Percentiles rank a stretch among this genome's conserved stretches.
These are phyloP conservation scores for Exophiala phaeomuriformis DNA, from an alignment of 2,329 filamentous ascomycete species.

Conservation along the genomic window DNA sequence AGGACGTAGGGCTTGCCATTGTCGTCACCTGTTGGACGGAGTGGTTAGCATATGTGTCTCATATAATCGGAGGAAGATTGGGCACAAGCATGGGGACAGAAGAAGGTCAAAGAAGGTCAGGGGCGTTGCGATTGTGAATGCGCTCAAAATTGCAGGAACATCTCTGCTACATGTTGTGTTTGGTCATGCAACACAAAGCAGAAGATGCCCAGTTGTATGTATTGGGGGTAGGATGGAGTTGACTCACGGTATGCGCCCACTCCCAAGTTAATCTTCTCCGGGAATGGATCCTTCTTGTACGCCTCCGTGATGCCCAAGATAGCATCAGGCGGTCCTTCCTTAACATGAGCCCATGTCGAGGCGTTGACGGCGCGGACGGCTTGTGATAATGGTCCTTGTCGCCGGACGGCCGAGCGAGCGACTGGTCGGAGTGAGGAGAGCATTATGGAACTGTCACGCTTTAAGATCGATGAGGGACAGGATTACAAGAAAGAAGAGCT, in stretches of 20 bases:
- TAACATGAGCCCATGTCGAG: slow-evolving; percentile 84
- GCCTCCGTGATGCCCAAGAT: slow-evolving; percentile 74
- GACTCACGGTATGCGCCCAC: slow-evolving; percentile 83
- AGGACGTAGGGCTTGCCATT: slow-evolving; percentile 96
- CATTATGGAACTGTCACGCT: slow-evolving; percentile 32
- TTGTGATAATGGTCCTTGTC: slow-evolving; percentile 30
- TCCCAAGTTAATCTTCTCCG: slow-evolving; percentile 96
- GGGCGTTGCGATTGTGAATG: no score
- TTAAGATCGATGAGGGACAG: background rate
- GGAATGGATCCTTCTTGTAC: slow-evolving; percentile 92
- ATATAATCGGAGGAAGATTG: background rate
- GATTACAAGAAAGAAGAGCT: no score
- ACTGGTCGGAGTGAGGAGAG: slow-evolving; percentile 42
- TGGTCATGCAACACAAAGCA: background rate
- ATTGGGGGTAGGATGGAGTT: background rate
- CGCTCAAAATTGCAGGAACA: no score
- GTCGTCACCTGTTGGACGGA: slow-evolving; percentile 57
- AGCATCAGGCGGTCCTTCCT: slow-evolving; percentile 74
- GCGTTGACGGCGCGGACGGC: slow-evolving; percentile 49
- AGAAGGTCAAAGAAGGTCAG: no score
- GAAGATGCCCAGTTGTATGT: background rate
- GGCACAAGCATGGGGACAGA: background rate
- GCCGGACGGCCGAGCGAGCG: slow-evolving; percentile 34
- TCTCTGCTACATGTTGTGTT: no score
- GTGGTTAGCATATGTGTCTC: background rate